Conservation (phyloP, 2,329 filamentous ascomycete species). For the Acarospora socialis region DNA sequence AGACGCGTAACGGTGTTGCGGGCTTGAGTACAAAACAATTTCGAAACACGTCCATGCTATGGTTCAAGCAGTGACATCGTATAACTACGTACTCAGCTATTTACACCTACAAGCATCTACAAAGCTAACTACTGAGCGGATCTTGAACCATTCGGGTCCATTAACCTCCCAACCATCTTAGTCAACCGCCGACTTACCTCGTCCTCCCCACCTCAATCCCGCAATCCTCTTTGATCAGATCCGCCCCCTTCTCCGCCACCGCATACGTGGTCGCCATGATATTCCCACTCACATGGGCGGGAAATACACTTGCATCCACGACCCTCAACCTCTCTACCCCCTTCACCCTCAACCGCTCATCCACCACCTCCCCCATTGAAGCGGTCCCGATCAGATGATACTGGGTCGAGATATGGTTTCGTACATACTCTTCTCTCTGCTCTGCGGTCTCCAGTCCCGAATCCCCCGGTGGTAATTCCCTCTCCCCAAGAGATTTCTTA, state of each 20-base stretch:
- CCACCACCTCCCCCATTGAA: conserved; percentile 7
- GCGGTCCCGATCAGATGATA: conserved; percentile 7
- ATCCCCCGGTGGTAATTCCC: conserved; percentile 15
- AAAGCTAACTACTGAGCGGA: no score
- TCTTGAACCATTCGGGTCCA: no score
- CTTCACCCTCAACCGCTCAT: conserved; percentile 8
- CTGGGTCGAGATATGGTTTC: conserved; percentile 19
- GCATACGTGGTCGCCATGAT: conserved; percentile 18
- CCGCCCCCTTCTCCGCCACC: conserved; percentile 9
- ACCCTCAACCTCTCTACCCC: conserved; percentile 7
- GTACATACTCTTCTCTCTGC: conserved; percentile 15
- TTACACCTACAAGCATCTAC: no score
- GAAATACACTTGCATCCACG: conserved; percentile 10
- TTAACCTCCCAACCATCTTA: no score
- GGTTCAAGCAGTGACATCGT: no score
- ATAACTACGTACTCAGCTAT: no score
- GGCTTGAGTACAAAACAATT: no score
- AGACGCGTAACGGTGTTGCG: no score
- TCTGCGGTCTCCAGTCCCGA: not conserved
- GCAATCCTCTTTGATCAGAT: conserved; percentile 9
- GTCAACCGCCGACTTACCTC: no score
- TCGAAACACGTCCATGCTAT: no score
- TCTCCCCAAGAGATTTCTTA: conserved; percentile 10
- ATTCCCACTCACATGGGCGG: conserved; percentile 9
- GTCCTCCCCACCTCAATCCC: no score